These are phyloP conservation scores for Caloboletus firmus DNA, from an alignment of 1,284 basidiomycete species.

Conservation along the genomic window DNA sequence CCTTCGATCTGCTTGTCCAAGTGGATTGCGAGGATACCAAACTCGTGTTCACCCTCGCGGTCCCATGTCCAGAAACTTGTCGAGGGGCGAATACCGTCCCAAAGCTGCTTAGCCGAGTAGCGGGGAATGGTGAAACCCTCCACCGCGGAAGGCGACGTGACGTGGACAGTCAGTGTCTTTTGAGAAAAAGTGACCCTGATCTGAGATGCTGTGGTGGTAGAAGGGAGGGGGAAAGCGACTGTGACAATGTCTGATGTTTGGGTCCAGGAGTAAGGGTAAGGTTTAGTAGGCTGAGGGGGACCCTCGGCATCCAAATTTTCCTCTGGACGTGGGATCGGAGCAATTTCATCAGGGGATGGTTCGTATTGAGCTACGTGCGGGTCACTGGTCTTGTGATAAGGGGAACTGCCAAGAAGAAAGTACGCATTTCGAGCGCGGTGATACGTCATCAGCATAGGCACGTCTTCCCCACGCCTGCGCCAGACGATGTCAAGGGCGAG, in stretches of 20 bases:
- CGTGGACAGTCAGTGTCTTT: conserved; percentile 63
- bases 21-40: conserved; percentile 76
- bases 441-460: conserved; percentile 65
- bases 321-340: conserved; percentile 59
- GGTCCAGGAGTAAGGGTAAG: conserved; percentile 87
- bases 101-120: conserved; percentile 67
- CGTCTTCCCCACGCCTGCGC: conserved; percentile 67
- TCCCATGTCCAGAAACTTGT: conserved; percentile 90
- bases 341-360: conserved; percentile 63
- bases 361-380: conserved; percentile 43
- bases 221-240: conserved; percentile 78
- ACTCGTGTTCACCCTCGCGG: conserved; percentile 61
- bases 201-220: conserved; percentile 58
- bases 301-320: conserved; percentile 50
- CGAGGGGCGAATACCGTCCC: conserved; percentile 71
- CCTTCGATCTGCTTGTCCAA: conserved; percentile 80
- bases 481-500: conserved; percentile 56
- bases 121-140: conserved; percentile 47
- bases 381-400: conserved; percentile 45
- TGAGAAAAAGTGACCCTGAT: conserved; percentile 70
- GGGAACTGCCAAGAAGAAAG: conserved; percentile 57
- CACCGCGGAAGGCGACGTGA: conserved; percentile 42
- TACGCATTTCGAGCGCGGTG: conserved; percentile 47
- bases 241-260: conserved; percentile 84
- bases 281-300: conserved; percentile 39